Conservation (phyloP, 2,329 filamentous ascomycete genomes). For the Aspergillus intermedius region DNA sequence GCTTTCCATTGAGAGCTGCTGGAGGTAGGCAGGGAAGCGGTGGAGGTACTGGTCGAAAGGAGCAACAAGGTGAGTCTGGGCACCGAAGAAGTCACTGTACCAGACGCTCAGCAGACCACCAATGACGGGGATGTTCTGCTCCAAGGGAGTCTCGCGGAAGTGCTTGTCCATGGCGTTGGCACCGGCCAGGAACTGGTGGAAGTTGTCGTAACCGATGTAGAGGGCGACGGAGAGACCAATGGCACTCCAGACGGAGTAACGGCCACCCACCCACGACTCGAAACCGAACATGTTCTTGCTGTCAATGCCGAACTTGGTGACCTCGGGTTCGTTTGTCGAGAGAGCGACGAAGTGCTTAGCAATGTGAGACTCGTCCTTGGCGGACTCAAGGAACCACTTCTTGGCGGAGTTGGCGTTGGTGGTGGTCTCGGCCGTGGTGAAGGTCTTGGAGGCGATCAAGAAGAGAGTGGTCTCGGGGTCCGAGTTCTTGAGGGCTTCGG, state of each 20-base stretch:
- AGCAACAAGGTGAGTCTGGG: constrained; percentile 93
- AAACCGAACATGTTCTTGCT: constrained; percentile 99
- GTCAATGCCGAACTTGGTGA: constrained; percentile 98
- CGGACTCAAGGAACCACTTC: constrained; percentile 85
- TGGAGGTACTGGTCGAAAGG: constrained; percentile 99
- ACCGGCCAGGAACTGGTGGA: constrained; percentile 89
- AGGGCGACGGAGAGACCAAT: constrained; percentile 91
- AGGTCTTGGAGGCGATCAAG: constrained; percentile 97
- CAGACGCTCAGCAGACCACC: constrained; percentile 92
- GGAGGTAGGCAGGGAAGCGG: constrained; percentile 97
- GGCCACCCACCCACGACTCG: constrained; percentile 95
- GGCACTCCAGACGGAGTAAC: constrained; percentile 98
- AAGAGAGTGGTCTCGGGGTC: constrained; percentile 98
- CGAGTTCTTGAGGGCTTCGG: constrained; percentile 80
- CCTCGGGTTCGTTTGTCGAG: constrained; percentile 90
- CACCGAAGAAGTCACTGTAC: constrained; percentile 98
- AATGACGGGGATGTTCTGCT: constrained; percentile 90
- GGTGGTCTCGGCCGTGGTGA: constrained; percentile 94
- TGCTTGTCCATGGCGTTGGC: constrained; percentile 98
- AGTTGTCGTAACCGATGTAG: constrained; percentile 96
- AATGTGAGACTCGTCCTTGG: constrained; percentile 67
- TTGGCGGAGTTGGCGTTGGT: constrained; percentile 98
- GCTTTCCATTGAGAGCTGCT: constrained; percentile 99
- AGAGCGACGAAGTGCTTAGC: constrained; percentile 98
- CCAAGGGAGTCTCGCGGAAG: constrained; percentile 83